These are phyloP conservation scores for Monosporascus sp. DNA, from an alignment of 2,329 filamentous ascomycete species.

Conservation along the genomic window DNA sequence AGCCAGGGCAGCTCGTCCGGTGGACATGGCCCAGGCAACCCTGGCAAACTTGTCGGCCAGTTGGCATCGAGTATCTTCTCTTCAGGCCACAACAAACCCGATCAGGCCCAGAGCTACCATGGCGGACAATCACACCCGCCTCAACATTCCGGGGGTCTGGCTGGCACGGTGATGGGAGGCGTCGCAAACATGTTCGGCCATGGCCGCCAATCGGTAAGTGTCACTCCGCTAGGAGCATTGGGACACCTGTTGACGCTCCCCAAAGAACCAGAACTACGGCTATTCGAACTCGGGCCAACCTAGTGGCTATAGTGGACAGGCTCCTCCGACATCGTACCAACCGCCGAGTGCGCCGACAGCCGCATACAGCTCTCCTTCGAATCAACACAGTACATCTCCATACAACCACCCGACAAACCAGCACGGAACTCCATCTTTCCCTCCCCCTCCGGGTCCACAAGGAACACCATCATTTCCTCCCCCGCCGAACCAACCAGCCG, in stretches of 20 bases:
- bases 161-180: slow-evolving; percentile 50
- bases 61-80: slow-evolving; percentile 52
- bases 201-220: slow-evolving; percentile 32
- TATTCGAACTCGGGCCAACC: slow-evolving; percentile 53
- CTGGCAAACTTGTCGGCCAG: slow-evolving; percentile 52
- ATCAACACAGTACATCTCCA: slow-evolving; percentile 21
- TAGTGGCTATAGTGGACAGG: slow-evolving; percentile 56
- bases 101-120: slow-evolving; percentile 32
- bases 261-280: slow-evolving; percentile 54
- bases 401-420: slow-evolving; percentile 16
- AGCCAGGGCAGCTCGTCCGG: slow-evolving; percentile 20
- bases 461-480: slow-evolving; percentile 14
- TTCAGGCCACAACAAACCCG: slow-evolving; percentile 40
- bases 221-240: not conserved
- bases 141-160: slow-evolving; percentile 42
- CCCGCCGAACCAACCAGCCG: slow-evolving; percentile 10
- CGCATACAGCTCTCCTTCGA: slow-evolving; percentile 24
- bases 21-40: slow-evolving; percentile 18
- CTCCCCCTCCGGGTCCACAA: slow-evolving; percentile 17
- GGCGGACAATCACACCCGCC: slow-evolving; percentile 20
- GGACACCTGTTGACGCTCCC: slow-evolving; percentile 19
- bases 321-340: slow-evolving; percentile 59
- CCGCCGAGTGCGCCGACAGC: slow-evolving; percentile 25
- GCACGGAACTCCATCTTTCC: slow-evolving; percentile 18
- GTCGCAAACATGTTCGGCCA: slow-evolving; percentile 48